These are phyloP conservation scores for Venturia asperata DNA, from an alignment of 2,329 filamentous ascomycete species.

Conservation along the genomic window DNA sequence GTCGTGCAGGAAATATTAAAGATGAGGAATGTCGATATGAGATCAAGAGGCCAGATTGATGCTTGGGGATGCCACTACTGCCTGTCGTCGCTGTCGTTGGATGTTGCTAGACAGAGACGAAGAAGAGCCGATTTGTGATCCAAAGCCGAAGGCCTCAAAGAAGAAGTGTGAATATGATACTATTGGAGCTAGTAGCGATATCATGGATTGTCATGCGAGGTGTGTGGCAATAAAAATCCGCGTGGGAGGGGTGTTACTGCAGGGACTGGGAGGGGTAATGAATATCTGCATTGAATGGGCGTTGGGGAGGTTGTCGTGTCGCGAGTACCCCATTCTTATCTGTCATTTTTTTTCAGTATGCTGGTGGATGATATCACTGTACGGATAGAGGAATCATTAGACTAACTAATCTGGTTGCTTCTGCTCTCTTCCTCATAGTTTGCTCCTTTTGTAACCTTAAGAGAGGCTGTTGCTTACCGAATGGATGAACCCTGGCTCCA, in stretches of 20 bases:
- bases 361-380: background rate
- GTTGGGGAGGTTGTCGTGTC: background rate
- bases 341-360: background rate
- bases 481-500: background rate
- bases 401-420: background rate
- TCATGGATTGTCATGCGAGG: background rate
- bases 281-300: background rate
- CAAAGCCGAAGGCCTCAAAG: background rate
- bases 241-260: background rate
- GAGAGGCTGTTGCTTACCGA: background rate
- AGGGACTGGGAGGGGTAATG: background rate
- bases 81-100: background rate
- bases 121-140: background rate
- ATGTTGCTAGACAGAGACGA: background rate
- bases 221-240: background rate
- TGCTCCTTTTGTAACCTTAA: background rate
- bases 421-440: background rate
- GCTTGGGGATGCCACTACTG: background rate
- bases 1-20: background rate
- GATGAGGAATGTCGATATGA: background rate
- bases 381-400: background rate
- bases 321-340: background rate
- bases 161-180: background rate
- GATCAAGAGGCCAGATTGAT: background rate
- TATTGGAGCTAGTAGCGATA: background rate